Evolutionary conservation across 208 protist genomes (phyloP).

Genomic region (Sergeia podlipaevii): DNA sequence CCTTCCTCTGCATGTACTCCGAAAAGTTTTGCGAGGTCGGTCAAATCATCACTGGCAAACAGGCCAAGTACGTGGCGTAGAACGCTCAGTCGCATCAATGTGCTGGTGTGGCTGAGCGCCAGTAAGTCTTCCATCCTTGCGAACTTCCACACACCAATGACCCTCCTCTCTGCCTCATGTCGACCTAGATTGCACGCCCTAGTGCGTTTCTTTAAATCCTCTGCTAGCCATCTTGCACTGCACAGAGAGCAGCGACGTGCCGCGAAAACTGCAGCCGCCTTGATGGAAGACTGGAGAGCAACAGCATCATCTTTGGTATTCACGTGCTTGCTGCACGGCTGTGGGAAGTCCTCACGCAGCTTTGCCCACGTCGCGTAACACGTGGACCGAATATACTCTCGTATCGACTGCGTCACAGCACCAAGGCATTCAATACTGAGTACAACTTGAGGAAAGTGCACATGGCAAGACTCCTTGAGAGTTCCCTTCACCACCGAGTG

Average conservation of each 20-base stretch:
- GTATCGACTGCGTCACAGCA: slow-evolving; percentile 19
- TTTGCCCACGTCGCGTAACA: too few species aligned
- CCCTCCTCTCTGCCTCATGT: too few species aligned
- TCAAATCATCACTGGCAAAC: slow-evolving; percentile 1
- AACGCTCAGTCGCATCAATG: slow-evolving; percentile 12
- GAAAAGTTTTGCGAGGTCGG: not conserved
- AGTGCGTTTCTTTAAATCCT: too few species aligned
- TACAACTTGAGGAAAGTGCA: slow-evolving; percentile 60
- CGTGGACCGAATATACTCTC: slow-evolving; percentile 18
- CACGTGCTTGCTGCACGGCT: too few species aligned
- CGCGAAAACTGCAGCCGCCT: too few species aligned
- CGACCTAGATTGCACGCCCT: too few species aligned
- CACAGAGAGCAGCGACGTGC: too few species aligned
- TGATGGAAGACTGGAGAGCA: too few species aligned
- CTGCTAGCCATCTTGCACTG: too few species aligned
- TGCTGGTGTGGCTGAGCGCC: slow-evolving; percentile 8
- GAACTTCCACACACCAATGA: slow-evolving; percentile 21
- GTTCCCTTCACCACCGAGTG: slow-evolving; percentile 21
- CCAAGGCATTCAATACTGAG: slow-evolving; percentile 21
- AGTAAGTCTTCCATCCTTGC: slow-evolving; percentile 13
- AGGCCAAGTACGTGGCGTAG: slow-evolving; percentile 18
- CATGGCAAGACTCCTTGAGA: slow-evolving; percentile 57
- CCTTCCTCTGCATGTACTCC: not conserved
- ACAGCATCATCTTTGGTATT: too few species aligned
- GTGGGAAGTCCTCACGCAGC: too few species aligned